phyloP scores from a whole-genome alignment of 768 basidiomycete genomes.

The Cantharellus anzutake region DNA sequence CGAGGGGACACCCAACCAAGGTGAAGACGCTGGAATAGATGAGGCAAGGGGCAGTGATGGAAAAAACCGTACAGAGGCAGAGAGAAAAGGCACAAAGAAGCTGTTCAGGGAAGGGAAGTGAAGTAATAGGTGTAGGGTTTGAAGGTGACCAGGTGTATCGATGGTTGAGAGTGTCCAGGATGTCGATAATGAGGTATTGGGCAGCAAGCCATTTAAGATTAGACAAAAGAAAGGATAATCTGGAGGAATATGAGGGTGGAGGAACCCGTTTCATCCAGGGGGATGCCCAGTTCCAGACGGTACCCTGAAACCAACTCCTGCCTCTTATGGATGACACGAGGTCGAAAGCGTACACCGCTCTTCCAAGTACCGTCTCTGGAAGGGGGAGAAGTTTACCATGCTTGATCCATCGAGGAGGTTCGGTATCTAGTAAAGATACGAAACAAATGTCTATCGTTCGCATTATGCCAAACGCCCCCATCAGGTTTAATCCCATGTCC shows the following conservation, averaged over 20 bases:
- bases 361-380: conserved; percentile 1
- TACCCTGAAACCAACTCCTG: conserved; percentile 3
- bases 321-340: conserved; percentile 3
- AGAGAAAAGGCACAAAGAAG: conserved; percentile 1
- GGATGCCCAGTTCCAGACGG: conserved; percentile 7
- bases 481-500: neutral
- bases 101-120: conserved; percentile 5
- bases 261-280: neutral
- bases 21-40: neutral
- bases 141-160: neutral
- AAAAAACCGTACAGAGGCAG: neutral
- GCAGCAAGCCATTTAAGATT: conserved; percentile 1
- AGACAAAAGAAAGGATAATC: neutral
- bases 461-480: neutral
- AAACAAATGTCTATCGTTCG: neutral
- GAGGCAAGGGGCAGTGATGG: conserved; percentile 1
- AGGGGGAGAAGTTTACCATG: neutral
- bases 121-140: conserved; percentile 1
- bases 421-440: neutral
- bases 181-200: conserved; percentile 3
- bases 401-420: conserved; percentile 2
- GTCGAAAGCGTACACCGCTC: conserved; percentile 2
- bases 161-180: conserved; percentile 4
- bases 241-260: neutral
- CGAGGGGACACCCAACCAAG: neutral